phyloP scores from a whole-genome alignment of 2,329 filamentous ascomycete genomes.

The Sporothrix sp. region DNA sequence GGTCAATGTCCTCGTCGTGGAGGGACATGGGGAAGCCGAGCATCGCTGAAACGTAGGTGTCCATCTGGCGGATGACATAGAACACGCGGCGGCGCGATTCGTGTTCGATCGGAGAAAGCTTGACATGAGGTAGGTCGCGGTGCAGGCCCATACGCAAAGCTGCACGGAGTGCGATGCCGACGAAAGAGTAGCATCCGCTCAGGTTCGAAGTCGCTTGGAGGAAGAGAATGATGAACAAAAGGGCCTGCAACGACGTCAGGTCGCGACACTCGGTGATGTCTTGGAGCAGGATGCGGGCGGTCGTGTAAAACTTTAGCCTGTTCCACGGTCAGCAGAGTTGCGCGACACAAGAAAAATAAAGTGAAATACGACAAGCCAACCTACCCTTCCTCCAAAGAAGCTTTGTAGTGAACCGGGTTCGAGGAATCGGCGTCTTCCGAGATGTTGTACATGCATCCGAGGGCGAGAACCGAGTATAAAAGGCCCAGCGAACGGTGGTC shows the following conservation, averaged over 20 bases:
- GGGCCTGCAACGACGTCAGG: slow-evolving; percentile 61
- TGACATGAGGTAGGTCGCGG: slow-evolving; percentile 56
- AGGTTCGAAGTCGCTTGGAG: slow-evolving; percentile 70
- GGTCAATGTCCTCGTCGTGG: slow-evolving; percentile 56
- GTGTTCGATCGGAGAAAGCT: slow-evolving; percentile 52
- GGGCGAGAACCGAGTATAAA: slow-evolving; percentile 58
- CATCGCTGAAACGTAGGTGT: slow-evolving; percentile 59
- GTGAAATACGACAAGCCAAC: slow-evolving; percentile 15
- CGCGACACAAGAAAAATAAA: slow-evolving; percentile 9
- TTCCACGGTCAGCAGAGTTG: neutral
- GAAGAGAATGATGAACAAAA: slow-evolving; percentile 73
- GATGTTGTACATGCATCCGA: slow-evolving; percentile 62
- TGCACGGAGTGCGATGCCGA: slow-evolving; percentile 67
- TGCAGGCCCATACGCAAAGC: slow-evolving; percentile 71
- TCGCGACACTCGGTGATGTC: slow-evolving; percentile 63
- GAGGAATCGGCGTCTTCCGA: slow-evolving; percentile 42
- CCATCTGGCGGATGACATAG: slow-evolving; percentile 60
- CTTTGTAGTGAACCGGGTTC: slow-evolving; percentile 37
- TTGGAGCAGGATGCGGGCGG: slow-evolving; percentile 54
- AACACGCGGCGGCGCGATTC: slow-evolving; percentile 56
- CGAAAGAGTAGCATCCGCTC: slow-evolving; percentile 69
- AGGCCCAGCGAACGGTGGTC: slow-evolving; percentile 62
- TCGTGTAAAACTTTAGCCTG: slow-evolving; percentile 66
- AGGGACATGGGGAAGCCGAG: slow-evolving; percentile 57
- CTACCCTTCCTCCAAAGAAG: slow-evolving; percentile 48